phyloP scores from a whole-genome alignment of 2,329 filamentous ascomycete genomes.

The Lasiodiplodia theobromae region DNA sequence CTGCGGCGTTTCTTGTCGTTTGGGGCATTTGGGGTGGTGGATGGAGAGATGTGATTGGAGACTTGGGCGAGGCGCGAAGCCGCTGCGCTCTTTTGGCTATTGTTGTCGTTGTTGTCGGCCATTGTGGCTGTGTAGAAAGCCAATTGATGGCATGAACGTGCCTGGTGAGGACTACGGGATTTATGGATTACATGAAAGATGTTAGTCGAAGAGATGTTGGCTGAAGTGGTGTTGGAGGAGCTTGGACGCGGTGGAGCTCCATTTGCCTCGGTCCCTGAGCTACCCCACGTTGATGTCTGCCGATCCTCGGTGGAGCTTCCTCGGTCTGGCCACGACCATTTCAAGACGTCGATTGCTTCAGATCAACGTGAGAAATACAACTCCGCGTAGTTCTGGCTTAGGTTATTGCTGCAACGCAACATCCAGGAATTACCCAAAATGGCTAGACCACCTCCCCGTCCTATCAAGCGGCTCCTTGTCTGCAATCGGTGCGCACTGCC shows the following conservation, averaged over 20 bases:
- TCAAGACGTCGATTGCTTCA: not conserved
- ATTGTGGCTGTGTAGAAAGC: not conserved
- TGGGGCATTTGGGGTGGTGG: not conserved
- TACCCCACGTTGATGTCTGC: constrained; percentile 21
- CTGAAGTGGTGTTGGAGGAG: not conserved
- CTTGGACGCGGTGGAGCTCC: constrained; percentile 23
- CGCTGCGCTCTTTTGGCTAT: constrained; percentile 39
- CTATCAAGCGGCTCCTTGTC: constrained; percentile 60
- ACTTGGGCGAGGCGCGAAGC: constrained; percentile 57
- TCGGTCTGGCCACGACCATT: not conserved
- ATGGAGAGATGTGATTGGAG: constrained; percentile 50
- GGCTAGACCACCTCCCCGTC: constrained; percentile 36
- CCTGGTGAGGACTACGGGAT: not conserved
- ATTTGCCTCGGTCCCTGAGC: constrained; percentile 26
- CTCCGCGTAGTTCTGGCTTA: not conserved
- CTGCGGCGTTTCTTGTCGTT: constrained; percentile 37
- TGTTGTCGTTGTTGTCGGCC: constrained; percentile 8
- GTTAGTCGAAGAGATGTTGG: not conserved
- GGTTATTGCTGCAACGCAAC: not conserved
- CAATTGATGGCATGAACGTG: not conserved
- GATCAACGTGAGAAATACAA: not conserved
- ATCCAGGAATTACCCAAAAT: constrained; percentile 2
- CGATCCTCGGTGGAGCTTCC: constrained; percentile 1
- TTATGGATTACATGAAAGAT: not conserved
- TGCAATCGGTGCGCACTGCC: constrained; percentile 51